Base-by-base conservation (phyloP, 2,329 filamentous ascomycete species). In the Claviceps arundinis region DNA sequence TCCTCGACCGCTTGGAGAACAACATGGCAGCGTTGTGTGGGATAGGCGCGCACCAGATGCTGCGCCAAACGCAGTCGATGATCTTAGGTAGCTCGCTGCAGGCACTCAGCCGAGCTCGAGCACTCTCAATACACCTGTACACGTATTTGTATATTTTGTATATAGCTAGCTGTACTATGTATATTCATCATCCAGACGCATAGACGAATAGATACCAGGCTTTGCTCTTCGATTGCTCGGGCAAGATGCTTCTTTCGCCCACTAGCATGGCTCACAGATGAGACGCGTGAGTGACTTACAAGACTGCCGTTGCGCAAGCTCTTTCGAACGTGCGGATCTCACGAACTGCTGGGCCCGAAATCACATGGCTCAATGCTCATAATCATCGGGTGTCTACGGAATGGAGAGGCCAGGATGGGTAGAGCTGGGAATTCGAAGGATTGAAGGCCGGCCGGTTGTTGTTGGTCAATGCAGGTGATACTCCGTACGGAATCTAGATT, bases 81-180 rank as follows among this genome's bases (percentile, higher is more conserved):
- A 41, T 3, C 13, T 30, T n/a, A n/a, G n/a, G n/a, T n/a, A 44
- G 41, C 40, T 42, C 19, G 44, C 34, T 22, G 52, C 22, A 37
- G 50, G 45, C 11, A 40, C 38, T 24, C 30, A 46, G 26, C 41
- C 44, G 43, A 34, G 48, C 40, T 6, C 54, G 38, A 54, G 41
- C 30, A 34, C 30, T 11, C 4, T 34, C 30, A 34, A 17, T 41
- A 17, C 41, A 14, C 13, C 9, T 42, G n/a, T 42, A 19, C 40
- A 19, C 7, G 6, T 19, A 42, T 22, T 8, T 42, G n/a, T 42
- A 42, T n/a, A 42, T 9, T 42, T 11, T 8, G 40, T n/a, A 22
- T n/a, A 42, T 41, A 19, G 9, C n/a, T 41, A n/a, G 16, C 8
- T 9, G 17, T 9, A n/a, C 7, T 38, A 38, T 14, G 11, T 14